A percentile compares a stretch with the other conserved stretches of the same genome.
These are phyloP conservation scores for Solanum chmielewskii DNA, from an alignment of 257 asterid species.

Conservation along the genomic window DNA sequence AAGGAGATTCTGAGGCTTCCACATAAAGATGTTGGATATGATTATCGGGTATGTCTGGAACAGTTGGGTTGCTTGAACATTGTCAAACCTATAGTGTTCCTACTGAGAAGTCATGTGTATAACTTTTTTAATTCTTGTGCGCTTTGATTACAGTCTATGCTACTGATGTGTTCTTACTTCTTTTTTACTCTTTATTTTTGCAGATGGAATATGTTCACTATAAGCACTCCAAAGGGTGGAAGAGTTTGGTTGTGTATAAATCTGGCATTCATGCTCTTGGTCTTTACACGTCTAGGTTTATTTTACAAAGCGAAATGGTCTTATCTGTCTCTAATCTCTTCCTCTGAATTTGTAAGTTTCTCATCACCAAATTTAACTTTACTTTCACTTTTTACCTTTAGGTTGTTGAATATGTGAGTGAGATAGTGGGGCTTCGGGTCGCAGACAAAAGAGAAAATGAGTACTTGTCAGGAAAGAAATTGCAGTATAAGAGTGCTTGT, in stretches of 20 bases:
- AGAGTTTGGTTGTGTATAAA: slow-evolving; percentile 52
- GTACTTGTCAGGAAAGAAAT: slow-evolving; percentile 51
- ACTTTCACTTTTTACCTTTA: slow-evolving; percentile 4
- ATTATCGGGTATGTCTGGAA: slow-evolving; percentile 30
- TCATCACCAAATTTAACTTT: not conserved
- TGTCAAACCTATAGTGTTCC: not conserved
- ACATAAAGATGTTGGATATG: slow-evolving; percentile 26
- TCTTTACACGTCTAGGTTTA: slow-evolving; percentile 57
- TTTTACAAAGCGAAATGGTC: slow-evolving; percentile 48
- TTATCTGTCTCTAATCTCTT: not conserved
- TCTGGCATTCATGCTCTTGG: slow-evolving; percentile 66
- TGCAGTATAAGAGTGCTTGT: slow-evolving; percentile 59
- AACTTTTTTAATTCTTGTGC: not conserved
- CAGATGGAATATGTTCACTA: slow-evolving; percentile 55
- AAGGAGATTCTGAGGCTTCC: slow-evolving; percentile 23
- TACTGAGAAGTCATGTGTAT: not conserved
- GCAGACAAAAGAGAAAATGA: slow-evolving; percentile 57
- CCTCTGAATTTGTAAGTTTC: not conserved
- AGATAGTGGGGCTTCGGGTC: slow-evolving; percentile 54
- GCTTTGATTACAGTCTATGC: not conserved
- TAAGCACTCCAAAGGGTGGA: slow-evolving; percentile 51
- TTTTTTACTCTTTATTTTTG: not conserved
- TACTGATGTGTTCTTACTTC: not conserved
- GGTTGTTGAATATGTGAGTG: slow-evolving; percentile 69
- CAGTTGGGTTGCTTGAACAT: not conserved